A percentile compares a stretch with the other conserved stretches of the same genome.
Conservation (phyloP, 2,329 filamentous ascomycete species). For the Pseudomassariella vexata region DNA sequence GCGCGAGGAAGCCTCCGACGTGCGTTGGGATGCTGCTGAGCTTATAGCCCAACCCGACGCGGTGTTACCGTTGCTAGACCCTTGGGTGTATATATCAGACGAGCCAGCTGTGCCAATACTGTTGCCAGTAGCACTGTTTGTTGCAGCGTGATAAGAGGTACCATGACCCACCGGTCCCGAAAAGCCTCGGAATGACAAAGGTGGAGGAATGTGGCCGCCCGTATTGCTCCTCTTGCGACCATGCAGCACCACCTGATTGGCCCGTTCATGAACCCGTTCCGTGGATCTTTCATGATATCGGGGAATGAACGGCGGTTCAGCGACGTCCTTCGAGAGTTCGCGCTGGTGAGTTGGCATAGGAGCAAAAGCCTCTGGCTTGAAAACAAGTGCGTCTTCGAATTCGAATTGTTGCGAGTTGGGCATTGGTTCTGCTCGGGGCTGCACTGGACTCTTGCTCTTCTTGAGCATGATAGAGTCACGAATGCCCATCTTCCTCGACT, state of each 20-base stretch:
- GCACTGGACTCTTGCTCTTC: conserved; percentile 57
- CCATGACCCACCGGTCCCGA: conserved; percentile 46
- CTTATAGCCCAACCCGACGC: conserved; percentile 40
- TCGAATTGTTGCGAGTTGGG: conserved; percentile 32
- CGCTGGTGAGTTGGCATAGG: conserved; percentile 34
- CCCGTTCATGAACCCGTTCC: conserved; percentile 35
- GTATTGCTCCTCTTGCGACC: conserved; percentile 87
- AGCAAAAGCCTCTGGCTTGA: conserved; percentile 26
- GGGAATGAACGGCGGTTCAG: conserved; percentile 67
- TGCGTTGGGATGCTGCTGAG: conserved; percentile 33
- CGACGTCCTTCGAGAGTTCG: conserved; percentile 52
- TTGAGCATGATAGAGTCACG: conserved; percentile 86
- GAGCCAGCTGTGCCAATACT: conserved; percentile 54
- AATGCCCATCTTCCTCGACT: conserved; percentile 52
- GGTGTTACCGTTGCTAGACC: conserved; percentile 34
- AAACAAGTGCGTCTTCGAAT: conserved; percentile 28
- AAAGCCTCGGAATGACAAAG: conserved; percentile 73
- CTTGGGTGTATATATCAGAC: conserved; percentile 51
- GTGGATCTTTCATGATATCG: conserved; percentile 57
- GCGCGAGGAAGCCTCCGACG: conserved; percentile 45
- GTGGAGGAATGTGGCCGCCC: conserved; percentile 65
- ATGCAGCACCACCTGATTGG: conserved; percentile 47
- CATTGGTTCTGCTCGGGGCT: conserved; percentile 22
- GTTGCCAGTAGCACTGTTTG: conserved; percentile 52
- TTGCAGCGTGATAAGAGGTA: conserved; percentile 37